Base-by-base conservation (phyloP, 345 rosid genomes). In the Arabidopsis arenosa region DNA sequence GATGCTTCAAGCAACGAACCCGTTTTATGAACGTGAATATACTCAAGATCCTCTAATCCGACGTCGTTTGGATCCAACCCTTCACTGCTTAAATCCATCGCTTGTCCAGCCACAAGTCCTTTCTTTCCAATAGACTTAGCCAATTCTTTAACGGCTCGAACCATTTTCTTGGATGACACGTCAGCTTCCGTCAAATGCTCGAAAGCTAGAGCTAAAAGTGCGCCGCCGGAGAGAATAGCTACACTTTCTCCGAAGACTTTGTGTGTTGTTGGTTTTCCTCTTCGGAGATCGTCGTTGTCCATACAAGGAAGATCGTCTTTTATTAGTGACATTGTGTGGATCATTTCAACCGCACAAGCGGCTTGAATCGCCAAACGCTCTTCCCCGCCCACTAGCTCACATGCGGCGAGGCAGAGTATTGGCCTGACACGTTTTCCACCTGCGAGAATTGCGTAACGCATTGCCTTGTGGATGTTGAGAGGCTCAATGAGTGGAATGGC, bases 231-330 rank as follows among this genome's bases (percentile, higher is more conserved):
- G 43, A 93, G 79, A 15, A 93, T 87, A 5, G 97, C 96, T 0
- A 91, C 84, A 61, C 86, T 88, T 64, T 91, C 97, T 9, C 97
- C 96, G 26, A 79, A 93, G n/a, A 88, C 89, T 74, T 82, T 88
- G 72, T 93, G 98, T 61, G 92, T 93, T 13, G 97, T 93, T 13
- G 96, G 91, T 68, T 88, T 89, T 1, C 98, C 97, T 0, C 97
- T 87, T 60, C 98, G 97, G 64, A 89, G 86, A 55, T 89, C 92
- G 70, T 91, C 97, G 79, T 93, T 88, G 57, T 93, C 97, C 98
- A 91, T 93, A 30, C 97, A 89, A 45, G 98, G 97, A 17, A 91
- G 85, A 44, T 93, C 97, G 75, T 93, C 98, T 58, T 93, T 96
- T 52, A 93, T 91, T 7, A 93, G 81, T 0, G 97, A 93, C 97